Evolutionary conservation across 306 rosid genomes (phyloP), one percentile per base, ranked within the genome.

Genomic region (Cicer arietinum): DNA sequence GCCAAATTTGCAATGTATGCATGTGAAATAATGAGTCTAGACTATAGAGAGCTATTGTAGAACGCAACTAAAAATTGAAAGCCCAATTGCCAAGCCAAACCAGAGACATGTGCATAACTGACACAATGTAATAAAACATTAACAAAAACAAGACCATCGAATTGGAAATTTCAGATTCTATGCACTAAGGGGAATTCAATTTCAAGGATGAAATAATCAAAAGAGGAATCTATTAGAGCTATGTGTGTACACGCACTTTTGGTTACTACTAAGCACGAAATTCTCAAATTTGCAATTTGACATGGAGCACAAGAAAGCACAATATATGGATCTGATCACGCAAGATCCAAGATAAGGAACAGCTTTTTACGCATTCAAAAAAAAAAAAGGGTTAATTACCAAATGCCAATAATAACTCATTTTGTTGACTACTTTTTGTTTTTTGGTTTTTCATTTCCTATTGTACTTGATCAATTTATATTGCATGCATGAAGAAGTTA

Each of bases 261-360:
- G 76, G 81, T 48, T 30, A 4, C 37, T 30, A 3, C 37, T 30
- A 76, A 67, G 25, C 74, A 46, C 64, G 65, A 75, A 75, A 74
- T 56, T 56, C n/a, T 77, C 47, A 54, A 81, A 44, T 75, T 63
- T 84, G 25, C 69, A 74, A 42, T 50, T 74, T 59, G 60, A 78
- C 67, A 77, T 66, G 20, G 57, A 81, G 67, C 81, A n/a, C 84
- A 25, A 79, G 54, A 82, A 70, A 57, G 75, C 68, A 77, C 73
- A 44, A 54, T 40, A 45, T 54, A 42, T 61, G 71, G 60, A 74
- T 74, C 84, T 74, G 12, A 66, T 39, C 69, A 25, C 13, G 52
- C 70, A 56, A 40, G 84, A 83, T 83, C 83, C 82, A 78, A 76
- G 79, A 79, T 74, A 76, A 67, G 45, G 63, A 47, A 51, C 89